Evolutionary conservation across 768 basidiomycete species (phyloP), one percentile per base, ranked within the genome.

Genomic region (Myochromella boudieri): DNA sequence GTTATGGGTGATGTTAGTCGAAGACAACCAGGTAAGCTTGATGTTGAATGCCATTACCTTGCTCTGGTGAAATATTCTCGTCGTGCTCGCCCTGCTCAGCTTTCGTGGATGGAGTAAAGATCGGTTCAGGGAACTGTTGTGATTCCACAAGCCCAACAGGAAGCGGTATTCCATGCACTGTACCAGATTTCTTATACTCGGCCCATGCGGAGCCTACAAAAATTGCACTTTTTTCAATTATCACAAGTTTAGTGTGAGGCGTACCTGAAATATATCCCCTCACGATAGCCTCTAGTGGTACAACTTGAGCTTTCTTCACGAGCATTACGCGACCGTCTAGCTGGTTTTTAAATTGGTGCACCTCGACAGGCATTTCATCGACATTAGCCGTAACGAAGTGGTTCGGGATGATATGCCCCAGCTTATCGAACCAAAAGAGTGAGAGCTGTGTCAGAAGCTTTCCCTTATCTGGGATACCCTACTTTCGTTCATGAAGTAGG

Each of bases 41-140:
- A 5, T 7, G 6, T n/a, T 4, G 14, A 34, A n/a, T 6, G 33
- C 6, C n/a, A 6, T 21, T 53, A 85, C 91, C 85, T 77, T 80
- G 73, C 48, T 85, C 82, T 4, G 90, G 89, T 40, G 89, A 87
- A 51, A 95, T 92, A 62, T 99, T 99, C 66, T 98, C 95, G 63
- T 99, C 97, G 60, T 99, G 95, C 34, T 78, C 75, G 1, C 97
- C 97, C 58, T 87, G 84, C 45, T 92, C 93, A 1, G 95, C 97
- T 63, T 99, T 98, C 5, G 97, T 98, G 0, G 93, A 95, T 0
- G 97, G 97, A 0, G 97, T 99, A 64, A 99, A 95, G 22, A 97
- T 68, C 1, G 95, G 90, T 49, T 84, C 70, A 1, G 85, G 79
- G 17, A 99, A 70, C 60, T 87, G 84, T 55, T 91, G 78, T 1